Evolutionary conservation across 2,329 filamentous ascomycete species (phyloP), one percentile per base, ranked within the genome.

Genomic region (Sphaerostilbella broomeana): DNA sequence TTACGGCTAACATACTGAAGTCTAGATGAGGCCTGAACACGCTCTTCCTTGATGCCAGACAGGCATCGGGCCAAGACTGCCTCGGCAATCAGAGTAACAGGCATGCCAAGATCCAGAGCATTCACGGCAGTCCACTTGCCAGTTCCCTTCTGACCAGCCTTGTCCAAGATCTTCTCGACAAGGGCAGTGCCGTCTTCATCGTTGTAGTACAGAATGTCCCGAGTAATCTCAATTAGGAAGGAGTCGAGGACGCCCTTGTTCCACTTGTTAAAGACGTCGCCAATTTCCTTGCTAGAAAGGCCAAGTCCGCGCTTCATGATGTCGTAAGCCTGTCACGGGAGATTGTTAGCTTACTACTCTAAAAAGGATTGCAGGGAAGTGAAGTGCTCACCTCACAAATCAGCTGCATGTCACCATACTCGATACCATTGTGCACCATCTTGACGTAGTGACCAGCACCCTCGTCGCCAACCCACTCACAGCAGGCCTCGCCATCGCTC

Each of bases 371-470:
- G n/a, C n/a, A n/a, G n/a, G n/a, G n/a, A n/a, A n/a, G n/a, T 8
- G 18, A 8, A 7, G 7, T 18, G 43, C 78, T 57, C 71, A 95
- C 90, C 82, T 98, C 92, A 70, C 84, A 94, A 66, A 98, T 98
- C 61, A 98, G 79, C 77, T 98, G 92, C 92, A 98, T 98, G 74
- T 98, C 92, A 81, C 92, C 92, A 67, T 98, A 98, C 75, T 98
- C 92, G 59, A 98, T 98, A 79, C 92, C 92, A 73, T 98, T 98
- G 84, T 98, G 92, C 50, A 98, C 92, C 92, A 98, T 98, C 86
- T 98, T 98, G 76, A 98, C 90, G 77, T 95, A 98, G 82, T 98
- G 92, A 58, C 92, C 92, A 71, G 92, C 86, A 80, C 92, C 92
- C 69, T 97, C 88, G 71, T 97, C 92, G 73, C 92, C 92, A 58